phyloP scores from a whole-genome alignment of 2,329 filamentous ascomycete species.

The Bipolaris bicolor region DNA sequence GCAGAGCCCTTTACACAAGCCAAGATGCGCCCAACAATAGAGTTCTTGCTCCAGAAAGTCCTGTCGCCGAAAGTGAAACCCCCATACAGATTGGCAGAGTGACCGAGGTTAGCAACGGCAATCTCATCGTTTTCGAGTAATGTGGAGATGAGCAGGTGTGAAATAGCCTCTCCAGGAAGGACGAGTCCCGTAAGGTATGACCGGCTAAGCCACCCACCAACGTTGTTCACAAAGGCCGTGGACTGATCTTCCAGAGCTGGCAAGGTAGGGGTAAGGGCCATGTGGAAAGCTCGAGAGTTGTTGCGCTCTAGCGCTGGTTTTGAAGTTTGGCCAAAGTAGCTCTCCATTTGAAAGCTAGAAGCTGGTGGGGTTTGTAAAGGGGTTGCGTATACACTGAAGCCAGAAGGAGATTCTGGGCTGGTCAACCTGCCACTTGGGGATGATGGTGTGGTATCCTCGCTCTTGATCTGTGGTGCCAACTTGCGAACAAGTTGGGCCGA shows the following conservation, averaged over 20 bases:
- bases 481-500: conserved; percentile 48
- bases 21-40: conserved; percentile 61
- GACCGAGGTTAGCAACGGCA: conserved; percentile 57
- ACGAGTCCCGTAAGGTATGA: conserved; percentile 62
- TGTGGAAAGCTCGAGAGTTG: conserved; percentile 38
- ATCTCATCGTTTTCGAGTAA: conserved; percentile 61
- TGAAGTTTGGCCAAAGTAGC: conserved; percentile 45
- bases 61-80: conserved; percentile 59
- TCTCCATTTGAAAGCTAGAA: conserved; percentile 32
- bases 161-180: conserved; percentile 60
- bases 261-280: conserved; percentile 38
- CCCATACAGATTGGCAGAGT: conserved; percentile 59
- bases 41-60: conserved; percentile 65
- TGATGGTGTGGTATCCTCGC: conserved; percentile 19
- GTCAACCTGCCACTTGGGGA: conserved; percentile 32
- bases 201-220: conserved; percentile 62
- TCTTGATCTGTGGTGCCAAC: conserved; percentile 33
- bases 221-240: conserved; percentile 31
- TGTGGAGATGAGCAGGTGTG: conserved; percentile 62
- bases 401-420: conserved; percentile 36
- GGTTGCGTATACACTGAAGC: conserved; percentile 47
- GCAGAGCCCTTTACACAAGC: conserved; percentile 52
- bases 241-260: conserved; percentile 19
- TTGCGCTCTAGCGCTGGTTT: conserved; percentile 34
- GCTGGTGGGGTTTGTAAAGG: conserved; percentile 48